Percentiles rank a stretch among this genome's conserved stretches.
Conservation (phyloP, 768 basidiomycete genomes). For the Trametes cingulata region DNA sequence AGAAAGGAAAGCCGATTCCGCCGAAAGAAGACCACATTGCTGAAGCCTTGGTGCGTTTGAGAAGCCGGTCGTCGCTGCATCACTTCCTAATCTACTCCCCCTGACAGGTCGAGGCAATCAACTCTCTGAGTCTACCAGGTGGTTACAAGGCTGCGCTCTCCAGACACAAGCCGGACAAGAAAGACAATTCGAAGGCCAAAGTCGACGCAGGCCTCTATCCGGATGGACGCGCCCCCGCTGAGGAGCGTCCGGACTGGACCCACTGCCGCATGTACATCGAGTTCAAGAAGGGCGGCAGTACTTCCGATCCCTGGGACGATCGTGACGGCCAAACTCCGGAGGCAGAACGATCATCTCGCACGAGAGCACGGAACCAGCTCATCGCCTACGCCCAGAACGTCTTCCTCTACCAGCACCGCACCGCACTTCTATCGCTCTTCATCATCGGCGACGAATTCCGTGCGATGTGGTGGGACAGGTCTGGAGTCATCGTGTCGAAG, state of each 20-base stretch:
- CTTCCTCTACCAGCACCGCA: conserved; percentile 2
- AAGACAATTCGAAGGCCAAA: neutral
- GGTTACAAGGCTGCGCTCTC: neutral
- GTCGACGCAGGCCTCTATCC: conserved; percentile 3
- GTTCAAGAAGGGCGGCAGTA: neutral
- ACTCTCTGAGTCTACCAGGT: neutral
- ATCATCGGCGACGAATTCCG: neutral
- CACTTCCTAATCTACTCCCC: neutral
- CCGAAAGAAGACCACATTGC: neutral
- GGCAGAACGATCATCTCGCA: neutral
- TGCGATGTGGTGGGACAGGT: conserved; percentile 2
- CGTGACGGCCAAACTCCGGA: neutral
- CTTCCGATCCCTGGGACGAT: neutral
- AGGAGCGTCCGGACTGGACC: neutral
- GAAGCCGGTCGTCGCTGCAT: neutral
- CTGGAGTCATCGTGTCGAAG: neutral
- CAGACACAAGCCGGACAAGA: neutral
- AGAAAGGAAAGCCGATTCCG: neutral
- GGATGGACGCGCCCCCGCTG: neutral
- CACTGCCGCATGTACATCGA: neutral
- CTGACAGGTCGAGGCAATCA: neutral
- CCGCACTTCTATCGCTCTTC: neutral
- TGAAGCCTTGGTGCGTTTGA: neutral
- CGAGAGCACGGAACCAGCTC: neutral
- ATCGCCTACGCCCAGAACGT: neutral